Conservation (phyloP, 2,329 filamentous ascomycete species). For the Fusarium citri region DNA sequence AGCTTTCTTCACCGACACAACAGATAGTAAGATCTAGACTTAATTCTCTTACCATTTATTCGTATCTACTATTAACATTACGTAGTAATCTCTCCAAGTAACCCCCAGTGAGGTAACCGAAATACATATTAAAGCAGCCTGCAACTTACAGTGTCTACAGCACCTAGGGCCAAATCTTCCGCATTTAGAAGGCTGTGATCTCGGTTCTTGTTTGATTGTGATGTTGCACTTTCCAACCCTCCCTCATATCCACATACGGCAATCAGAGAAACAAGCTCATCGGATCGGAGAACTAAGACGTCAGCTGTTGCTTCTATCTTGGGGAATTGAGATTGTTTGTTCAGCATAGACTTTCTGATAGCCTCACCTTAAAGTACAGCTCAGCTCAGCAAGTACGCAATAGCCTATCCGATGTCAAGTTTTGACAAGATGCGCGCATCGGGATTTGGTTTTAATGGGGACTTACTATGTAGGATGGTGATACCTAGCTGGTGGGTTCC, state of each 20-base stretch:
- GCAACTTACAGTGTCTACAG: neutral
- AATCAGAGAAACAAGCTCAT: constrained; percentile 21
- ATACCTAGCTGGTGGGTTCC: constrained; percentile 39
- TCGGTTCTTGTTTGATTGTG: constrained; percentile 32
- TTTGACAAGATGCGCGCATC: constrained; percentile 20
- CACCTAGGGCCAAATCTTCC: constrained; percentile 4
- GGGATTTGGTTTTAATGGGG: neutral
- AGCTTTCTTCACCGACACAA: constrained; percentile 15
- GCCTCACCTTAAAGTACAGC: constrained; percentile 4
- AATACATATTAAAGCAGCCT: constrained; percentile 15
- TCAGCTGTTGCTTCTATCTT: constrained; percentile 21
- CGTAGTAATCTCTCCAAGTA: constrained; percentile 9
- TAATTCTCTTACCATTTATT: neutral
- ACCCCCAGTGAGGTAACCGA: constrained; percentile 24
- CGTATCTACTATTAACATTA: constrained; percentile 5
- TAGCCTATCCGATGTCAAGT: constrained; percentile 36
- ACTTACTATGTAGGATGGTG: neutral
- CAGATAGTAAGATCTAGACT: neutral
- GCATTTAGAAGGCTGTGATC: constrained; percentile 34
- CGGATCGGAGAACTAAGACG: constrained; percentile 14
- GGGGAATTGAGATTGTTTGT: constrained; percentile 21
- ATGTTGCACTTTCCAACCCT: constrained; percentile 18
- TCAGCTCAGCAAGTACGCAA: neutral
- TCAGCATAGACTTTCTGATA: constrained; percentile 12
- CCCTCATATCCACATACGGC: constrained; percentile 24